Evolutionary conservation across 345 rosid genomes (phyloP), one percentile per base, ranked within the genome.

Genomic region (Moricandia arvensis): DNA sequence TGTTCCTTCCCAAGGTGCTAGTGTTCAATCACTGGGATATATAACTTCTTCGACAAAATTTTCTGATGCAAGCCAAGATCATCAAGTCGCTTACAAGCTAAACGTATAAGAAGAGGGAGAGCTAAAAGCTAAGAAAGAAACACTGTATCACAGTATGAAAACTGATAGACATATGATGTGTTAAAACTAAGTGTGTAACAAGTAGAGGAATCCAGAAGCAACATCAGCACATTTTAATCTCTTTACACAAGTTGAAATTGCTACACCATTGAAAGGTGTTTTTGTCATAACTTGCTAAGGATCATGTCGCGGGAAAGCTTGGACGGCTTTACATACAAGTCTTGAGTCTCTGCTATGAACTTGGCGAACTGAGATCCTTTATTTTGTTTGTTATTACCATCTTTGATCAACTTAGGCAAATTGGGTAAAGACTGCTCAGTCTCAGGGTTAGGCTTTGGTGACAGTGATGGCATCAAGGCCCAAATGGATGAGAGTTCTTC

Each of bases 311-410:
- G 74, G 13, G 86, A 74, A 75, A 60, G 66, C 78, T 76, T 77
- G 59, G 80, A 54, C 34, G 80, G 72, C 63, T 81, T 87, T 73
- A 62, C 2, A 49, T 83, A 82, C 54, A 83, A 27, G 51, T 85
- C 80, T 16, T 79, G 77, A 35, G 83, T 81, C 73, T 86, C 96
- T 0, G 91, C 75, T 4, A 93, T 78, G 79, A 91, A 93, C 75
- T 88, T 88, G n/a, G 95, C 88, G 38, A 93, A 93, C 21, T 81
- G 90, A 41, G 94, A 89, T 31, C 97, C 97, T 38, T 86, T 91
- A 61, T 77, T 81, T 30, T 81, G 86, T 72, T 81, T 84, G 68
- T 73, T 74, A 27, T 73, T 65, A 59, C 82, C 88, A 69, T 86
- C 86, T 24, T 65, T 79, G 17, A 66, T 38, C 12, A 83, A 60